Conservation (phyloP, 768 basidiomycete species). For the Calocera cornea region DNA sequence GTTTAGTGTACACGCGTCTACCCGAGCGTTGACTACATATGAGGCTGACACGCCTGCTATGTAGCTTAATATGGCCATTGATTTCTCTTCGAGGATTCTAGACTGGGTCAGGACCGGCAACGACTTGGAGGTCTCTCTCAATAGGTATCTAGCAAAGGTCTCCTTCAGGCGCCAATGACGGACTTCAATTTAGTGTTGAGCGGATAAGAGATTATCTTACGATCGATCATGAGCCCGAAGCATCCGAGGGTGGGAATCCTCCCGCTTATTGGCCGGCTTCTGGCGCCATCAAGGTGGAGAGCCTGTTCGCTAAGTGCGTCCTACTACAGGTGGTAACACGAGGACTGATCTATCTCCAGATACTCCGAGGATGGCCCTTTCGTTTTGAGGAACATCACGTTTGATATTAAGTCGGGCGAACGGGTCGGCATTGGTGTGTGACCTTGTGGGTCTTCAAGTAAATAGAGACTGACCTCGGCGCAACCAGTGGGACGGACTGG, state of each 20-base stretch:
- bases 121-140: background rate
- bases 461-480: background rate
- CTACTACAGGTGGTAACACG: slow-evolving; percentile 16
- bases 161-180: background rate
- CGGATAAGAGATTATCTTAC: slow-evolving; percentile 41
- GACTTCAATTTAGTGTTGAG: slow-evolving; percentile 26
- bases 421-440: slow-evolving; percentile 42
- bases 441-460: background rate
- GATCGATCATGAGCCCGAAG: slow-evolving; percentile 42
- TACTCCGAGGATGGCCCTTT: slow-evolving; percentile 36
- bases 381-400: slow-evolving; percentile 47
- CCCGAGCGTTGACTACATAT: background rate
- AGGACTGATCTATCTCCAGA: background rate
- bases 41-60: too few relatives aligned
- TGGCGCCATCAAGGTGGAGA: slow-evolving; percentile 39
- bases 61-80: background rate
- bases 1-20: too few relatives aligned
- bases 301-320: slow-evolving; percentile 38
- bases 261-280: slow-evolving; percentile 54
- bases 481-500: slow-evolving; percentile 46
- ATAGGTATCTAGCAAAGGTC: background rate
- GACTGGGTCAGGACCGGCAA: too few relatives aligned
- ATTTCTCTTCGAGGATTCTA: too few relatives aligned
- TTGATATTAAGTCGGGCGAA: slow-evolving; percentile 45
- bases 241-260: slow-evolving; percentile 32